Evolutionary conservation across 495 filamentous ascomycete species (phyloP).

Genomic region (Chaetomidium leptoderma): DNA sequence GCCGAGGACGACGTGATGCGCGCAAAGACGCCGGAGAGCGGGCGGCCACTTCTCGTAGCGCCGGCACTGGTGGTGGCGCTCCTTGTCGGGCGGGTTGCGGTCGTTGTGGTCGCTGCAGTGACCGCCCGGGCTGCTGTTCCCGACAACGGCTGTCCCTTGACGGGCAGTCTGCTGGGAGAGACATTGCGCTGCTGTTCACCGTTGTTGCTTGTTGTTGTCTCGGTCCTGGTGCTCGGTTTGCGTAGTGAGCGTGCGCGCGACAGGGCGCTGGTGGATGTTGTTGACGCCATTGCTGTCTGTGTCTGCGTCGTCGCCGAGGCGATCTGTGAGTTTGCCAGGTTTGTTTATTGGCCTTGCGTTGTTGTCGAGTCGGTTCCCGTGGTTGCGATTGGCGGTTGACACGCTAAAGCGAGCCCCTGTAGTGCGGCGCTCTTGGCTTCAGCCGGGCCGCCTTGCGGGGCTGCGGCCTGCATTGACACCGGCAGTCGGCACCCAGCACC

Average conservation of each 20-base stretch:
- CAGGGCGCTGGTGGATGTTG: slow-evolving; percentile 29
- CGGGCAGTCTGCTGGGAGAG: slow-evolving; percentile 48
- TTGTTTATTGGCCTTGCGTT: slow-evolving; percentile 2
- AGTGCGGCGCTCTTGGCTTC: slow-evolving; percentile 3
- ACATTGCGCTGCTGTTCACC: slow-evolving; percentile 18
- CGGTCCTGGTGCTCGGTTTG: slow-evolving; percentile 30
- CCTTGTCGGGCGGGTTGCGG: slow-evolving; percentile 19
- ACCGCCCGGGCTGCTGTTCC: slow-evolving; percentile 26
- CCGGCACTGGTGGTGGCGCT: slow-evolving; percentile 12
- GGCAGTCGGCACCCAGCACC: not conserved
- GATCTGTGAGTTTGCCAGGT: not conserved
- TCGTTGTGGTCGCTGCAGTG: slow-evolving; percentile 11
- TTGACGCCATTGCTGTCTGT: slow-evolving; percentile 15
- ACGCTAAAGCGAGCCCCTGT: slow-evolving; percentile 7
- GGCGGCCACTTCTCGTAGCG: slow-evolving; percentile 10
- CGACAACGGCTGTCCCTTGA: slow-evolving; percentile 30
- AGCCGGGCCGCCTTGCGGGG: not conserved
- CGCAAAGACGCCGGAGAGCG: slow-evolving; percentile 15
- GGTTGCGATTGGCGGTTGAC: not conserved
- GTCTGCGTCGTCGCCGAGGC: no score
- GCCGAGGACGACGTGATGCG: slow-evolving; percentile 13
- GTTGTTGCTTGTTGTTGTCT: not conserved
- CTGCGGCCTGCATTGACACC: slow-evolving; percentile 1
- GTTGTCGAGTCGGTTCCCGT: not conserved
- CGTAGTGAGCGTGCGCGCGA: slow-evolving; percentile 45